Conservation (phyloP, 164 flowering plant genomes). For the Magnolia sinica region DNA sequence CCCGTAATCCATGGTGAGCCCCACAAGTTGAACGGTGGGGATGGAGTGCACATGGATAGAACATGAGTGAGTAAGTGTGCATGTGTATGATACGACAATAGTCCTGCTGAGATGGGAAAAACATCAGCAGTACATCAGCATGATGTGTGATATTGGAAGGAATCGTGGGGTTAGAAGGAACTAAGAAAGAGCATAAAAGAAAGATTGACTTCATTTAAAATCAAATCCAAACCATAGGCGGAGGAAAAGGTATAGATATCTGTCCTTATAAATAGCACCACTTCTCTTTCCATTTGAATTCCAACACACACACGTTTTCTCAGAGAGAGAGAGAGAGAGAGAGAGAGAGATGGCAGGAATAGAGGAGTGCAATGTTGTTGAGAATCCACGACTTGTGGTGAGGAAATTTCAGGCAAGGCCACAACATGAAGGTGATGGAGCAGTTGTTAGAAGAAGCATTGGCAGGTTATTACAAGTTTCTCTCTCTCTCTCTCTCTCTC, state of each 20-base stretch:
- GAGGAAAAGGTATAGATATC: neutral
- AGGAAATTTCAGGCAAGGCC: constrained; percentile 57
- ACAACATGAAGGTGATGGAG: constrained; percentile 69
- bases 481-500: neutral
- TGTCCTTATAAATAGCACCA: neutral
- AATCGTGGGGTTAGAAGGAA: too few species aligned
- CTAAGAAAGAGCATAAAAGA: too few species aligned
- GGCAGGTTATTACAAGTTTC: constrained; percentile 42
- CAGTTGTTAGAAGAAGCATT: constrained; percentile 70
- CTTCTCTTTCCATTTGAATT: neutral
- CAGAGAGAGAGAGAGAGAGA: neutral
- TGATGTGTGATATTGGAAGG: too few species aligned
- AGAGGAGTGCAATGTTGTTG: neutral
- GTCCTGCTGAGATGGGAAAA: too few species aligned
- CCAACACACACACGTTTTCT: neutral
- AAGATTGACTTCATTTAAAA: too few species aligned
- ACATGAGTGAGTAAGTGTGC: too few species aligned
- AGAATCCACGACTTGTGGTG: constrained; percentile 30
- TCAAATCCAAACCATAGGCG: neutral
- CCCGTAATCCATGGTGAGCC: too few species aligned
- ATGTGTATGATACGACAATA: too few species aligned
- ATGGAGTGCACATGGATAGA: too few species aligned
- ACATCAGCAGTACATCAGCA: too few species aligned
- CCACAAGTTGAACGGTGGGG: too few species aligned
- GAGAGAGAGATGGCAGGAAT: neutral